phyloP scores from a whole-genome alignment of 2,329 filamentous ascomycete species.

The Fusarium sp. region DNA sequence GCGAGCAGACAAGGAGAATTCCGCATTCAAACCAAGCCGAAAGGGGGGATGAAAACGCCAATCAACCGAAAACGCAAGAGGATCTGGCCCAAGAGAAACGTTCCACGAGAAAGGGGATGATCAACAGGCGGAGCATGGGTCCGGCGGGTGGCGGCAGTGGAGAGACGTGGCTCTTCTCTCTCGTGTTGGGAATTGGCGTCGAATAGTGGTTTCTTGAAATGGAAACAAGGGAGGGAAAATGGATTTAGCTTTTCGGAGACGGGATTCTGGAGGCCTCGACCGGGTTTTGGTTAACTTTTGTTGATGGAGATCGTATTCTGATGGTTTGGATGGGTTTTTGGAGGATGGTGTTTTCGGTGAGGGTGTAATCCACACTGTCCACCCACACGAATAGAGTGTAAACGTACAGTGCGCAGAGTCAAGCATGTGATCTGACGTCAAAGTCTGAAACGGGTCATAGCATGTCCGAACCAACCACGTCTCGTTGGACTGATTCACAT shows the following conservation, averaged over 20 bases:
- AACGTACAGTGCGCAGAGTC: constrained; percentile 23
- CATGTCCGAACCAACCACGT: constrained; percentile 32
- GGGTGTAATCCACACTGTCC: constrained; percentile 25
- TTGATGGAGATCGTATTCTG: constrained; percentile 3
- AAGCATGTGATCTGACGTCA: constrained; percentile 4
- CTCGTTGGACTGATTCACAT: constrained; percentile 9
- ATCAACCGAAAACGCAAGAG: constrained; percentile 5
- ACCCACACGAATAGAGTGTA: neutral
- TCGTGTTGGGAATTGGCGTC: neutral
- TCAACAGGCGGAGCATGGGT: constrained; percentile 26
- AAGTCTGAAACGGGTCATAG: constrained; percentile 16
- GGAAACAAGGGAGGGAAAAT: constrained; percentile 15
- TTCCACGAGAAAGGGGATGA: constrained; percentile 28
- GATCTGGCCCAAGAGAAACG: constrained; percentile 16
- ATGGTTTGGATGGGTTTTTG: neutral
- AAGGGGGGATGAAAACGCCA: constrained; percentile 7
- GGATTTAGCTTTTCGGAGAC: constrained; percentile 6
- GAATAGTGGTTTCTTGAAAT: constrained; percentile 13
- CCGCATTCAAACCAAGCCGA: neutral
- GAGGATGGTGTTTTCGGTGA: neutral
- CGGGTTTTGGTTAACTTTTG: constrained; percentile 4
- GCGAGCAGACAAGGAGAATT: neutral
- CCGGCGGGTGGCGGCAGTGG: constrained; percentile 21
- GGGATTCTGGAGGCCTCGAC: neutral
- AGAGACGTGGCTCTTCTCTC: constrained; percentile 28